Evolutionary conservation across 2,329 filamentous ascomycete species (phyloP).

Genomic region (Xylaria sp.): DNA sequence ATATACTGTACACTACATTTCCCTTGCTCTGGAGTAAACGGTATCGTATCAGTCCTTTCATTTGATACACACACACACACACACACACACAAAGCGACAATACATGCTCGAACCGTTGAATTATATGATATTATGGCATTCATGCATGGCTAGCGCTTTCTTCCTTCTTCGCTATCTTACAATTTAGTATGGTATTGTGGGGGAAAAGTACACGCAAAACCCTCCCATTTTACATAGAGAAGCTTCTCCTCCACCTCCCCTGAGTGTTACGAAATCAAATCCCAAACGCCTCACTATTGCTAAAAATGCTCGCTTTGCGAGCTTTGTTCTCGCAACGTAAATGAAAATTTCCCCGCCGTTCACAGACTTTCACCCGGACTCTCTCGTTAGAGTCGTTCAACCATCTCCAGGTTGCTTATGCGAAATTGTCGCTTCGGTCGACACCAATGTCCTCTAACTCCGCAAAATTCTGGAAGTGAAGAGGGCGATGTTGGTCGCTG

Average conservation of each 20-base stretch:
- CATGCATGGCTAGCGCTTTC: slow-evolving; percentile 20
- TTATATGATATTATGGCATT: slow-evolving; percentile 36
- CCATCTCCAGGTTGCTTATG: slow-evolving; percentile 60
- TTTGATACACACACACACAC: not conserved
- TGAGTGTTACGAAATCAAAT: slow-evolving; percentile 4
- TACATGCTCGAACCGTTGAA: not conserved
- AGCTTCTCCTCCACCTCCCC: slow-evolving; percentile 6
- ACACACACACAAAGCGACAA: not conserved
- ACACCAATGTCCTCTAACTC: slow-evolving; percentile 98
- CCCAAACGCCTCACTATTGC: slow-evolving; percentile 29
- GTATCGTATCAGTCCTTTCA: not conserved
- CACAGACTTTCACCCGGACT: not conserved
- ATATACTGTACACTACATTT: not conserved
- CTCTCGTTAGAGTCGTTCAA: slow-evolving; percentile 2
- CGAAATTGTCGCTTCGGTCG: slow-evolving; percentile 92
- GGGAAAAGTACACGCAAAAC: slow-evolving; percentile 20
- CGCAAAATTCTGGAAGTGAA: slow-evolving; percentile 97
- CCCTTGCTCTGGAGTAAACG: not conserved
- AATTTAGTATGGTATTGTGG: slow-evolving; percentile 23
- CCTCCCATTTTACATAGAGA: slow-evolving; percentile 11
- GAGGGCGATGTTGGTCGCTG: slow-evolving; percentile 87
- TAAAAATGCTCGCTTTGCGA: slow-evolving; percentile 12
- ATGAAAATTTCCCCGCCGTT: slow-evolving; percentile 4
- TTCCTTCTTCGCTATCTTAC: slow-evolving; percentile 23
- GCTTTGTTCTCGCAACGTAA: not conserved